Conservation (phyloP, 345 rosid genomes). For the Murraya koenigii region DNA sequence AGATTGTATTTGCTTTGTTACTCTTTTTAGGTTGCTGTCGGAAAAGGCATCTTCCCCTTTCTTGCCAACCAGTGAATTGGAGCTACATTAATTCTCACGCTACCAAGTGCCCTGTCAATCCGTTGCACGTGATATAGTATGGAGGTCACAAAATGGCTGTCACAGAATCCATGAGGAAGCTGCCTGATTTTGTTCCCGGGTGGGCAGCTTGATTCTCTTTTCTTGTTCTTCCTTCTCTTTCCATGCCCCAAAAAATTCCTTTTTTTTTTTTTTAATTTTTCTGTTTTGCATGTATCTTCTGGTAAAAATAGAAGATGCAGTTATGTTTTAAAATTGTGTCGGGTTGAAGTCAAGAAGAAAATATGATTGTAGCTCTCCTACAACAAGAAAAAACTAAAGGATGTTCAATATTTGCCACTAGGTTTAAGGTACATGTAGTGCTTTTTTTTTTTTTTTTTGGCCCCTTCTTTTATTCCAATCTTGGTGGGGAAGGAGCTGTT, state of each 20-base stretch:
- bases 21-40: slow-evolving; percentile 43
- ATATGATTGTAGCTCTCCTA: slow-evolving; percentile 62
- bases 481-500: slow-evolving; percentile 59
- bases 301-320: slow-evolving; percentile 45
- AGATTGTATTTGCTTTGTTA: slow-evolving; percentile 28
- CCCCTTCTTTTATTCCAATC: slow-evolving; percentile 9
- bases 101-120: slow-evolving; percentile 29
- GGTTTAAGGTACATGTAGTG: slow-evolving; percentile 46
- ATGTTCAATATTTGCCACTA: slow-evolving; percentile 47
- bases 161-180: slow-evolving; percentile 43
- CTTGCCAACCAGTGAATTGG: slow-evolving; percentile 39
- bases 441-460: not conserved
- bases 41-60: slow-evolving; percentile 41
- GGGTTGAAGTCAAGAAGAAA: slow-evolving; percentile 51
- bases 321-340: slow-evolving; percentile 39
- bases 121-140: slow-evolving; percentile 25
- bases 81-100: slow-evolving; percentile 30
- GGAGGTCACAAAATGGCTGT: slow-evolving; percentile 28
- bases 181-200: slow-evolving; percentile 33
- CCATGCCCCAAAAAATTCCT: slow-evolving; percentile 20
- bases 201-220: slow-evolving; percentile 41
- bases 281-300: slow-evolving; percentile 25
- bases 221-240: slow-evolving; percentile 18
- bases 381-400: slow-evolving; percentile 32
- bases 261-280: not conserved